Conservation (phyloP, 2,329 filamentous ascomycete genomes). For the Penicillium hordei region DNA sequence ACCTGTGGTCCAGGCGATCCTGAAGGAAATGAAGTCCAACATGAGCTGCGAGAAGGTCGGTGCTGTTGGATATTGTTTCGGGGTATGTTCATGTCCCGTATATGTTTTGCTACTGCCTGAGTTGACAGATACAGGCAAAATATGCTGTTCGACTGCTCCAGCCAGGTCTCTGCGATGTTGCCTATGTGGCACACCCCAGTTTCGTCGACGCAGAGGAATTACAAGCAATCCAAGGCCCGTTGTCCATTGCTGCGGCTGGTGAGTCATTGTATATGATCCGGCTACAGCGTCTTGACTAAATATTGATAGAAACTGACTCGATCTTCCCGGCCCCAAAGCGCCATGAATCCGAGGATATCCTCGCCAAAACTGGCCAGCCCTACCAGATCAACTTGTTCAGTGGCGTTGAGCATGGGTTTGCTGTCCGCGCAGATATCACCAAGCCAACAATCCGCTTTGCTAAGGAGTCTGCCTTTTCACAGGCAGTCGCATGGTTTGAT, state of each 20-base stretch:
- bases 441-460: constrained; percentile 60
- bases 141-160: constrained; percentile 67
- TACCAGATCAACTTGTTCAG: constrained; percentile 75
- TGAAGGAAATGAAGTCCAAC: constrained; percentile 17
- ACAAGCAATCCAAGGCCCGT: constrained; percentile 59
- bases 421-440: constrained; percentile 62
- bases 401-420: constrained; percentile 69
- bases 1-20: constrained; percentile 17
- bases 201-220: constrained; percentile 68
- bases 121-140: constrained; percentile 36
- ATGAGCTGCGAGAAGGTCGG: constrained; percentile 20
- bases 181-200: constrained; percentile 70
- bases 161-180: constrained; percentile 59
- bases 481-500: constrained; percentile 68
- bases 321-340: constrained; percentile 63
- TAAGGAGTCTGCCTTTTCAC: constrained; percentile 73
- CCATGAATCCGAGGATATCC: constrained; percentile 60
- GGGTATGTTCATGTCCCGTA: constrained; percentile 5
- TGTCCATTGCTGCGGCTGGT: constrained; percentile 60
- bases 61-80: constrained; percentile 23
- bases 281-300: neutral
- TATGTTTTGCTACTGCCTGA: neutral
- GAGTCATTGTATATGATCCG: neutral
- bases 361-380: constrained; percentile 54
- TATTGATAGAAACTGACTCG: constrained; percentile 53